phyloP scores from a whole-genome alignment of 2,329 filamentous ascomycete genomes.

The Xylaria multiplex region DNA sequence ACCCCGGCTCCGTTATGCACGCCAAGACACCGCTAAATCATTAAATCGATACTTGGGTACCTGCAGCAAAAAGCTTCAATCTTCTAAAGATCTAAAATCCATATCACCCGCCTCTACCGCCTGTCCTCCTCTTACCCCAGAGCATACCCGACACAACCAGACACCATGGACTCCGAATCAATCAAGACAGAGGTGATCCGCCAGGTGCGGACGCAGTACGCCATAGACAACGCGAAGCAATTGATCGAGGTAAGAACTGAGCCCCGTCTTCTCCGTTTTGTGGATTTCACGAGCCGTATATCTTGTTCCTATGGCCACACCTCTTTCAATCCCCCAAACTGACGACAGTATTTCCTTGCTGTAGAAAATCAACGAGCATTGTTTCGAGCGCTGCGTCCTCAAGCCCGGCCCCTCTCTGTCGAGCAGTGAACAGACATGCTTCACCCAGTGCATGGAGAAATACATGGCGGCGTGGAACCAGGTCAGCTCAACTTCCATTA shows the following conservation, averaged over 20 bases:
- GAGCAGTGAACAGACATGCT: conserved; percentile 74
- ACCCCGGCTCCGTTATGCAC: conserved; percentile 9
- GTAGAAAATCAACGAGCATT: conserved; percentile 83
- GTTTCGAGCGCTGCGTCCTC: conserved; percentile 80
- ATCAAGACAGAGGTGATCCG: conserved; percentile 72
- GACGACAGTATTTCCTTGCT: conserved; percentile 4
- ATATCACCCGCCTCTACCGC: not conserved
- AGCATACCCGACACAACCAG: conserved; percentile 36
- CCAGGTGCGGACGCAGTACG: conserved; percentile 71
- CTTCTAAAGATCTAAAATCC: not conserved
- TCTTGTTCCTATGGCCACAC: not conserved
- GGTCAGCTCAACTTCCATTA: conserved; percentile 75
- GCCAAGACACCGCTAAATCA: conserved; percentile 26
- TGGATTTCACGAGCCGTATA: not conserved
- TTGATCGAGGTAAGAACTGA: conserved; percentile 71
- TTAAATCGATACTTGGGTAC: not conserved
- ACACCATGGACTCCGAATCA: conserved; percentile 65
- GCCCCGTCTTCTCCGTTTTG: not conserved
- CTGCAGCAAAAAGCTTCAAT: conserved; percentile 24
- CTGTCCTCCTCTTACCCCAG: not conserved
- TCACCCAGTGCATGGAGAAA: conserved; percentile 83
- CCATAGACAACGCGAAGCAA: conserved; percentile 73
- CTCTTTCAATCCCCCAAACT: not conserved
- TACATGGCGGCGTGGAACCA: conserved; percentile 84
- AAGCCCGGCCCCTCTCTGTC: conserved; percentile 75